Base-by-base conservation (phyloP, 768 basidiomycete genomes). In the Tylopilus vinaceipallidus region DNA sequence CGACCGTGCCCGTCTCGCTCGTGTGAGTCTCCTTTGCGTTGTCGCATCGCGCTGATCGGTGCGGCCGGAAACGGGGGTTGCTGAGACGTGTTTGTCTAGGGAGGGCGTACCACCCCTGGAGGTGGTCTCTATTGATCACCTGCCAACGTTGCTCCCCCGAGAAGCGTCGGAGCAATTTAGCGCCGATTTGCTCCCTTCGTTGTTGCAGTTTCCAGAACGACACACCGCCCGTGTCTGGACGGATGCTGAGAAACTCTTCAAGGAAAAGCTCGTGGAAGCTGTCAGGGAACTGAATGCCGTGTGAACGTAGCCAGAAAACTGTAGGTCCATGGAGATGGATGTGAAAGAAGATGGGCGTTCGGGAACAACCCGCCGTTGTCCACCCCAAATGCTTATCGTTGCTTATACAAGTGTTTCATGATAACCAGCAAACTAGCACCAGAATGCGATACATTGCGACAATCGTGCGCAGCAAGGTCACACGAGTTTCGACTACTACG, bases 91-190 rank as follows among this genome's bases (percentile, higher is more conserved):
- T 17, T 14, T 37, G 39, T 50, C 37, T 59, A 88, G 88, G 50
- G 45, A 73, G 41, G 83, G 74, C 26, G 80, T 83, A 50, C 87
- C 89, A 7, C 69, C 82, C 9, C 69, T 98, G 56, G 85, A 83
- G 7, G 89, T 98, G 55, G 82, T 97, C 56, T 94, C 97, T 13
- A 98, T 99, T 54, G 97, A 98, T 71, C 95, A 98, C 65, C 76
- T 98, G 54, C 97, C 97, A 10, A 97, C 95, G 23, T 73, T 98
- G 50, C 79, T 99, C 30, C 97, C 97, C 20, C 79, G 97, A 42
- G 97, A 99, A 69, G 88, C 95, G 4, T 97, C 94, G 2, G 95
- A 99, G 70, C 94, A 97, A 63, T 98, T 98, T 73, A 94, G 91
- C 61, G 59, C 70, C 3, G 92, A 95, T 68, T 77, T 98, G 22